phyloP scores from a whole-genome alignment of 495 filamentous ascomycete genomes.

The Penicillium coprophilum region DNA sequence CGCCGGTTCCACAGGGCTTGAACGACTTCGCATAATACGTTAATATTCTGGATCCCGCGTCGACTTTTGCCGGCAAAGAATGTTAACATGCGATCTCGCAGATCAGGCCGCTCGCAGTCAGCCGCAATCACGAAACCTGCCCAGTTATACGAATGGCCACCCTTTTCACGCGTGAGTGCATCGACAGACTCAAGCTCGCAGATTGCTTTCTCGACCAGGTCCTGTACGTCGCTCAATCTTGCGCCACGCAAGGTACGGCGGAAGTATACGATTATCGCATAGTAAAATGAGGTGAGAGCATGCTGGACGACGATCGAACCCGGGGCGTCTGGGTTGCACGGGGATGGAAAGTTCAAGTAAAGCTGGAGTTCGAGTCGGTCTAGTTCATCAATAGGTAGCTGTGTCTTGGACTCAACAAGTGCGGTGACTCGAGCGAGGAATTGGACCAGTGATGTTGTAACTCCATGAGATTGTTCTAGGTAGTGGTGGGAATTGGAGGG shows the following conservation, averaged over 20 bases:
- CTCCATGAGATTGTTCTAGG: constrained; percentile 27
- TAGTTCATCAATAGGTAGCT: constrained; percentile 14
- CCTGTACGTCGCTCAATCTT: constrained; percentile 21
- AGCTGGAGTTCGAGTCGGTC: constrained; percentile 26
- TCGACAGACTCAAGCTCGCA: constrained; percentile 28
- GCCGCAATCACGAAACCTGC: constrained; percentile 31
- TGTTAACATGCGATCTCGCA: constrained; percentile 23
- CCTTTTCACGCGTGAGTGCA: constrained; percentile 16
- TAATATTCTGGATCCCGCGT: constrained; percentile 28
- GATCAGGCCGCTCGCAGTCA: constrained; percentile 24
- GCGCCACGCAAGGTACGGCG: constrained; percentile 23
- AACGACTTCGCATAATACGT: constrained; percentile 23
- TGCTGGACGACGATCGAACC: constrained; percentile 25
- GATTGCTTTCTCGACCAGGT: constrained; percentile 28
- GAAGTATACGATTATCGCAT: constrained; percentile 29
- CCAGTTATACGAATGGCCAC: constrained; percentile 31
- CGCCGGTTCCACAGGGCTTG: constrained; percentile 26
- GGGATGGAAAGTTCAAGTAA: constrained; percentile 24
- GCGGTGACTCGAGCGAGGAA: constrained; percentile 22
- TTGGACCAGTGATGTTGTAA: constrained; percentile 23
- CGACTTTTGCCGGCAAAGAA: constrained; percentile 25
- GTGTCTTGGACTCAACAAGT: constrained; percentile 13
- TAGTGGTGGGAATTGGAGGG: constrained; percentile 23
- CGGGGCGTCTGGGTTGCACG: constrained; percentile 9
- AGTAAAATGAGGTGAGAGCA: constrained; percentile 31